Conservation (phyloP, 768 basidiomycete species). For the Pisolithus marmoratus region DNA sequence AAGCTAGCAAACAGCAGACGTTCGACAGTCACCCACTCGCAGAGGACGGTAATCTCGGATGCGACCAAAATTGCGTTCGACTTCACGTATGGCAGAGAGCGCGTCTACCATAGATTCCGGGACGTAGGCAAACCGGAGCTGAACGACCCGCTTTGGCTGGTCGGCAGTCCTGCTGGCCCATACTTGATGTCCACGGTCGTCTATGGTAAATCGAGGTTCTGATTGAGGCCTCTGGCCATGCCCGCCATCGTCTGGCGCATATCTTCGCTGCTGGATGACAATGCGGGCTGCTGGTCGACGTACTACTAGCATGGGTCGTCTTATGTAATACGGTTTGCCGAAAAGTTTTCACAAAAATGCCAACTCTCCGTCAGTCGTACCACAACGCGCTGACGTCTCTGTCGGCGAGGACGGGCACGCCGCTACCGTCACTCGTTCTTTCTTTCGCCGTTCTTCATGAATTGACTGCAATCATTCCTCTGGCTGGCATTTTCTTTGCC, state of each 20-base stretch:
- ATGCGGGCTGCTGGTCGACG: conserved; percentile 6
- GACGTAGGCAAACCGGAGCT: conserved; percentile 36
- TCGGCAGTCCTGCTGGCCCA: conserved; percentile 7
- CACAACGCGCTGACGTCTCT: conserved; percentile 50
- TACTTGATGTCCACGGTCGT: conserved; percentile 16
- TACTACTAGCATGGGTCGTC: conserved; percentile 14
- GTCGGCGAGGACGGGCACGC: conserved; percentile 66
- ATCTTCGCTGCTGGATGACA: conserved; percentile 2
- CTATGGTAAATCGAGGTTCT: conserved; percentile 15
- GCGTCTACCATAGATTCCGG: conserved; percentile 45
- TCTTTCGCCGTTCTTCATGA: conserved; percentile 87
- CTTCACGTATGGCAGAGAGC: conserved; percentile 43
- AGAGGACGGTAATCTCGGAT: conserved; percentile 38
- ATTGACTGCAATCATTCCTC: conserved; percentile 71
- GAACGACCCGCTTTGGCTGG: conserved; percentile 24
- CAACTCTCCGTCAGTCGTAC: conserved; percentile 28
- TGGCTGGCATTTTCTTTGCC: conserved; percentile 67
- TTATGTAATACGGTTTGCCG: conserved; percentile 16
- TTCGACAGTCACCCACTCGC: conserved; percentile 30
- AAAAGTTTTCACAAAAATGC: conserved; percentile 15
- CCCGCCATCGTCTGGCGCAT: background rate
- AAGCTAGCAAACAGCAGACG: background rate
- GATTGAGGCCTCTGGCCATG: background rate
- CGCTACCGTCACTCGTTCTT: conserved; percentile 66
- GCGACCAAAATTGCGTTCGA: conserved; percentile 52